Conservation (phyloP, 108 stramenopile genomes). For the Nitzschia sp. region DNA sequence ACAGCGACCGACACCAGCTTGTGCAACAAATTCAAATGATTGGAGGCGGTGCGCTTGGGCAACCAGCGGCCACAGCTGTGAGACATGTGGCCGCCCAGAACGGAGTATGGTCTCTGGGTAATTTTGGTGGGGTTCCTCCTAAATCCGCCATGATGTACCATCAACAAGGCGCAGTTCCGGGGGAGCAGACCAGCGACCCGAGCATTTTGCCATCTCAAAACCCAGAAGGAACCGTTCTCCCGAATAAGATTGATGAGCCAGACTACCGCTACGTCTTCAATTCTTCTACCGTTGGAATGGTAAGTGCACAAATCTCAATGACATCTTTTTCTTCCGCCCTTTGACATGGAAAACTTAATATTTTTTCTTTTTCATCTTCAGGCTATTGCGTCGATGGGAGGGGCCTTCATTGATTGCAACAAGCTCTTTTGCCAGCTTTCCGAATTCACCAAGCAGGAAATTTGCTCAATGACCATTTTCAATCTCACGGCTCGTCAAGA, state of each 20-base stretch:
- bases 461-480: conserved; percentile 87
- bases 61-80: conserved; percentile 62
- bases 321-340: not conserved
- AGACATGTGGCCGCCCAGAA: conserved; percentile 64
- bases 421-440: conserved; percentile 72
- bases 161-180: conserved; percentile 7
- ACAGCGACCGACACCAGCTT: conserved; percentile 60
- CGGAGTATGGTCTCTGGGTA: conserved; percentile 72
- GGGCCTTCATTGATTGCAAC: conserved; percentile 90
- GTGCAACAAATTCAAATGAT: conserved; percentile 85
- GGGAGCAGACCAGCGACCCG: not conserved
- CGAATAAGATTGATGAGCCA: conserved; percentile 45
- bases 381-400: conserved; percentile 90
- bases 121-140: conserved; percentile 69
- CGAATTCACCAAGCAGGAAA: conserved; percentile 68
- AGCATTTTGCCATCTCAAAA: not conserved
- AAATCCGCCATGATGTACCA: conserved; percentile 48
- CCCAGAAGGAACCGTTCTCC: conserved; percentile 4
- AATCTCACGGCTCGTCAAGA: conserved; percentile 78
- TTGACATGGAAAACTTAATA: too few relatives aligned
- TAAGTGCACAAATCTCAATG: conserved; percentile 13
- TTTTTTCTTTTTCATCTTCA: too few relatives aligned
- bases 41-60: conserved; percentile 75
- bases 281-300: conserved; percentile 80
- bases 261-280: conserved; percentile 84